A percentile compares a stretch with the other conserved stretches of the same genome.
Evolutionary conservation across 148 eudicot species (phyloP).

Genomic region (Rhododendron henanense): DNA sequence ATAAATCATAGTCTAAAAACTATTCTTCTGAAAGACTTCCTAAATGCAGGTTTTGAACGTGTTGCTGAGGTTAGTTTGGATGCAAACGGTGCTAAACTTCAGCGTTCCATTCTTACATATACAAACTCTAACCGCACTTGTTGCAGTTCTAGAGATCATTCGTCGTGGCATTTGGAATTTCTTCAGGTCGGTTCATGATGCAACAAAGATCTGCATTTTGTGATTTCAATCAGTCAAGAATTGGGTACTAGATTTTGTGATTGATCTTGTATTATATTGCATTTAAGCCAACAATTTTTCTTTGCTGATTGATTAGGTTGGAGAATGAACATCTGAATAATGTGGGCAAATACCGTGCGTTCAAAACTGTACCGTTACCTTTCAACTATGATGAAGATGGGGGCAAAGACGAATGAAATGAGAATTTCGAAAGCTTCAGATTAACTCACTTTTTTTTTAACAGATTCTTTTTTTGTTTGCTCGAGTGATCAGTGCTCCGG

Average conservation of each 20-base stretch:
- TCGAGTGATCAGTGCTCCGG: background rate
- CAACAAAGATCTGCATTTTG: background rate
- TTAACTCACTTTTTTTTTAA: background rate
- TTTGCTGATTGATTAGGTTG: conserved; percentile 4
- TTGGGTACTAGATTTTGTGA: background rate
- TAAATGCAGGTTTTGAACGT: conserved; percentile 49
- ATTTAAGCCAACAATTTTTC: background rate
- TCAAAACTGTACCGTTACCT: background rate
- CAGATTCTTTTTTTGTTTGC: background rate
- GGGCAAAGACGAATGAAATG: background rate
- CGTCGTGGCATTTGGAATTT: conserved; percentile 94
- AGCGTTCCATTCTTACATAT: conserved; percentile 38
- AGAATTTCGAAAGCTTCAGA: background rate
- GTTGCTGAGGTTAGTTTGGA: conserved; percentile 74
- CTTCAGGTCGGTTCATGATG: conserved; percentile 56
- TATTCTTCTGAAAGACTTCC: background rate
- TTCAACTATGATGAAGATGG: background rate
- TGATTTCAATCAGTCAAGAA: background rate
- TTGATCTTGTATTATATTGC: background rate
- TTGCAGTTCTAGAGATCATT: conserved; percentile 69
- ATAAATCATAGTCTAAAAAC: background rate
- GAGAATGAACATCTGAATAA: conserved; percentile 3
- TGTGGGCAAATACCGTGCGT: background rate
- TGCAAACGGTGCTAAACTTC: conserved; percentile 63
- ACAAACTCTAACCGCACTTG: conserved; percentile 40